Conservation (phyloP, 2,329 filamentous ascomycete species). For the Claviceps cyperi region DNA sequence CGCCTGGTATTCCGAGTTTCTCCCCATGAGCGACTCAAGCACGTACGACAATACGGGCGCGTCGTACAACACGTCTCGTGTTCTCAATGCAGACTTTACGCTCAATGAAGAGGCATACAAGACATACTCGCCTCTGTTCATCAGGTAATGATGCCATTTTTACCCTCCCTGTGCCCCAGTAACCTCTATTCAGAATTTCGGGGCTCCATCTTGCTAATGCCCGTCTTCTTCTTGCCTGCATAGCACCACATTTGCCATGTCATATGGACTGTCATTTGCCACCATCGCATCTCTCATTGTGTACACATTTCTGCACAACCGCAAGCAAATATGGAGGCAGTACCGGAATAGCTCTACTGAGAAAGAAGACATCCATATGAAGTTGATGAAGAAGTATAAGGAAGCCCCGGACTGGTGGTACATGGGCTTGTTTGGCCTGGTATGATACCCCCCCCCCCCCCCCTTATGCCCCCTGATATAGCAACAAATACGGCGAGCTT, state of each 20-base stretch:
- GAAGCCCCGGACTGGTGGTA: constrained; percentile 54
- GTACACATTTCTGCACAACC: constrained; percentile 52
- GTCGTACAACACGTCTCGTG: constrained; percentile 47
- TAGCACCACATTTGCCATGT: constrained; percentile 56
- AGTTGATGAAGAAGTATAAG: constrained; percentile 46
- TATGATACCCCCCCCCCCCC: constrained; percentile 17
- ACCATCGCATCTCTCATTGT: constrained; percentile 55
- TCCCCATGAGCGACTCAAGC: constrained; percentile 55
- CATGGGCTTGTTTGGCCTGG: constrained; percentile 38
- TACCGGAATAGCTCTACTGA: constrained; percentile 44
- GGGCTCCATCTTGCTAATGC: background rate
- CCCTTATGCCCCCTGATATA: no score
- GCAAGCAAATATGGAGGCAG: constrained; percentile 50
- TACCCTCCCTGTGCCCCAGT: background rate
- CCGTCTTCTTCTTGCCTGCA: background rate
- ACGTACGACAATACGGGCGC: constrained; percentile 59
- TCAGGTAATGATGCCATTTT: constrained; percentile 27
- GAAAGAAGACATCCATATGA: constrained; percentile 50
- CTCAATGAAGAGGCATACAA: constrained; percentile 50
- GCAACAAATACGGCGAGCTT: no score
- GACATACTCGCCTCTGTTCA: constrained; percentile 52
- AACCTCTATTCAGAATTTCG: background rate
- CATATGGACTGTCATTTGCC: constrained; percentile 60
- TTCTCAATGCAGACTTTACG: constrained; percentile 47
- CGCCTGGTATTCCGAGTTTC: constrained; percentile 47